phyloP scores from a whole-genome alignment of 305 asterid genomes.

The Solanum hybrid region DNA sequence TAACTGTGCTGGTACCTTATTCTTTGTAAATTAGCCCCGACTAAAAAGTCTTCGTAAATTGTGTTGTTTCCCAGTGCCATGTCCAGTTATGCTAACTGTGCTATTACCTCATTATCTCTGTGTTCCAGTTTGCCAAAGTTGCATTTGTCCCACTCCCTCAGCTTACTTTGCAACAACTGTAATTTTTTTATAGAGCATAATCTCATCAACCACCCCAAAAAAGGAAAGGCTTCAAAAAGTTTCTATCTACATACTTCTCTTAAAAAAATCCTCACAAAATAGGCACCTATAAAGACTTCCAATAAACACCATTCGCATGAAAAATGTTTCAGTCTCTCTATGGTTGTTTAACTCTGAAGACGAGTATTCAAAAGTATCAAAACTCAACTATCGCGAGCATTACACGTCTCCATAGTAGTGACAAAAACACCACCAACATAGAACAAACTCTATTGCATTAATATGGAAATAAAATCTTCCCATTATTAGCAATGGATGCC shows the following conservation, averaged over 20 bases:
- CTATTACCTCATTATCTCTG: neutral
- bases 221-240: neutral
- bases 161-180: neutral
- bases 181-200: neutral
- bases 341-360: neutral
- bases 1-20: neutral
- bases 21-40: neutral
- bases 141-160: neutral
- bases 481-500: neutral
- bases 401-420: neutral
- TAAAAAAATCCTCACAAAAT: neutral
- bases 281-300: neutral
- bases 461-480: neutral
- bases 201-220: neutral
- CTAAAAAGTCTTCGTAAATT: neutral
- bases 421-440: neutral
- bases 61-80: neutral
- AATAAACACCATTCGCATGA: neutral
- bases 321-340: neutral
- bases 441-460: neutral
- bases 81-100: neutral
- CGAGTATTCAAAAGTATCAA: neutral
- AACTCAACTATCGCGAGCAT: neutral
- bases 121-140: neutral
- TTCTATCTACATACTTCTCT: neutral